Evolutionary conservation across 164 flowering plant species (phyloP).

Genomic region (Saururus chinensis): DNA sequence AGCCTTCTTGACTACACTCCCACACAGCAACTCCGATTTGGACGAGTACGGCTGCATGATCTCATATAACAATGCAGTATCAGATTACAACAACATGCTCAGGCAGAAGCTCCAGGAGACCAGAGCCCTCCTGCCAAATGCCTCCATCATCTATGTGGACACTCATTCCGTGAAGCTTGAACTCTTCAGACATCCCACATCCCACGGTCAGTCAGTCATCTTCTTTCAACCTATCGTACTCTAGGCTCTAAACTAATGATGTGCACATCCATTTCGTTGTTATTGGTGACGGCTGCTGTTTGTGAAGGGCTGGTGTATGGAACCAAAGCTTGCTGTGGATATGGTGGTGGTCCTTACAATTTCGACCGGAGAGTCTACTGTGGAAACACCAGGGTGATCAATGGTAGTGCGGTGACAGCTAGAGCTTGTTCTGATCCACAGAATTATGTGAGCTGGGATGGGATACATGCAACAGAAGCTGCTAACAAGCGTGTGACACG

Average conservation of each 20-base stretch:
- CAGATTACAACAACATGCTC: slow-evolving; percentile 55
- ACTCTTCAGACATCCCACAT: slow-evolving; percentile 56
- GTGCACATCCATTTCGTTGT: background rate
- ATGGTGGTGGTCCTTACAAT: slow-evolving; percentile 64
- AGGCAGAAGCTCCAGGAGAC: slow-evolving; percentile 33
- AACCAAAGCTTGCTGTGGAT: slow-evolving; percentile 76
- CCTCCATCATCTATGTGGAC: slow-evolving; percentile 55
- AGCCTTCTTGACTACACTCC: slow-evolving; percentile 40
- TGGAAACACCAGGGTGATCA: slow-evolving; percentile 42
- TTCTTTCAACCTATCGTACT: background rate
- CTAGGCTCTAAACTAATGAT: background rate
- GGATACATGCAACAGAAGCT: slow-evolving; percentile 81
- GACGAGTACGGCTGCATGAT: slow-evolving; percentile 66
- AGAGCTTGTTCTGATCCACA: slow-evolving; percentile 55
- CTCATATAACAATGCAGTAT: slow-evolving; percentile 75
- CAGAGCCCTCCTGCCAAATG: slow-evolving; percentile 32
- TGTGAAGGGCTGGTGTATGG: slow-evolving; percentile 54
- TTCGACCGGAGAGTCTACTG: slow-evolving; percentile 50
- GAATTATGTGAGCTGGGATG: slow-evolving; percentile 95
- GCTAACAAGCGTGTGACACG: slow-evolving; percentile 49
- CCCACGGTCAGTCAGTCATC: slow-evolving; percentile 34
- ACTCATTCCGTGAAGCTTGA: slow-evolving; percentile 46
- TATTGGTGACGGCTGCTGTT: background rate
- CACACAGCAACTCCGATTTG: slow-evolving; percentile 43
- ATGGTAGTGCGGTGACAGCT: slow-evolving; percentile 41